Evolutionary conservation across 192 early-diverging fungal genomes (phyloP).

Genomic region (Chytriomyces sp.): DNA sequence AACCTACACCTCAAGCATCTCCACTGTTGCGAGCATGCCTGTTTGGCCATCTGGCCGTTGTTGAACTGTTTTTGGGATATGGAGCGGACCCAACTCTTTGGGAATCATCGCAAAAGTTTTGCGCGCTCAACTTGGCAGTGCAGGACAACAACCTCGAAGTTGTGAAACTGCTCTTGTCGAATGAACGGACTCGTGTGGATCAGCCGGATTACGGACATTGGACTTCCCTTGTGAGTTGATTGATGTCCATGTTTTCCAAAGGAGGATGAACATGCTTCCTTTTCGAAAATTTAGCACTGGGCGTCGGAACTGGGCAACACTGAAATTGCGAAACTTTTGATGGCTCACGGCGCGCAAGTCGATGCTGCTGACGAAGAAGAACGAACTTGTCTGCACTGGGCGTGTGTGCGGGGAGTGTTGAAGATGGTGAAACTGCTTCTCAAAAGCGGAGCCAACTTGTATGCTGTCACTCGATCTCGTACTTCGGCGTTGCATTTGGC

Average conservation of each 20-base stretch:
- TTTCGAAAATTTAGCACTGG: neutral
- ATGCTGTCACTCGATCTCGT: neutral
- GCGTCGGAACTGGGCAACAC: neutral
- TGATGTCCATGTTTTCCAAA: too few species aligned
- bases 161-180: neutral
- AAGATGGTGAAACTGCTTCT: neutral
- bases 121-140: constrained; percentile 1
- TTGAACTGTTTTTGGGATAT: neutral
- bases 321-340: neutral
- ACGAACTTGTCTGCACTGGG: neutral
- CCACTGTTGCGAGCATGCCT: too few species aligned
- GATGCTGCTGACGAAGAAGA: neutral
- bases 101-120: neutral
- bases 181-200: neutral
- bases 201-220: neutral
- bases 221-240: neutral
- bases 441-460: neutral
- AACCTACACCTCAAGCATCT: too few species aligned
- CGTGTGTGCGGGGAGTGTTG: neutral
- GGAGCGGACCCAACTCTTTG: neutral
- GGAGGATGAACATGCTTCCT: too few species aligned
- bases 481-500: neutral
- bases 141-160: neutral
- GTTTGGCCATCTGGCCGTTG: neutral
- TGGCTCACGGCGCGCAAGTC: neutral